Conservation (phyloP, 2,329 filamentous ascomycete species). For the Colletotrichum sp. region DNA sequence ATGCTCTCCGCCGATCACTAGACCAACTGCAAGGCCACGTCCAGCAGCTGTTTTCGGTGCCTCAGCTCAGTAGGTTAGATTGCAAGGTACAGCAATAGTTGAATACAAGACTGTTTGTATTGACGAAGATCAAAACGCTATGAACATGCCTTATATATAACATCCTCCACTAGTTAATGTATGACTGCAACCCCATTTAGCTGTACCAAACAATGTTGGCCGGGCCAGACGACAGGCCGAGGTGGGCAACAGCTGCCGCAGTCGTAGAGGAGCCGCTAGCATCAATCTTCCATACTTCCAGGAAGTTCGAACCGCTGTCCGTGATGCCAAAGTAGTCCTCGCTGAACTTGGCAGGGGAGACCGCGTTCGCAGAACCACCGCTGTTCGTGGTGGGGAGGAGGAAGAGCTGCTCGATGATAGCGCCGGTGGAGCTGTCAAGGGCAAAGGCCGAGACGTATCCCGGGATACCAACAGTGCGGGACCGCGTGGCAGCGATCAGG, state of each 20-base stretch:
- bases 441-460: slow-evolving; percentile 39
- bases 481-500: slow-evolving; percentile 3
- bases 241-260: not conserved
- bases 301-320: slow-evolving; percentile 36
- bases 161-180: not conserved
- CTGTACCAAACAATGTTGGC: slow-evolving; percentile 15
- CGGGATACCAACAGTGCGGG: slow-evolving; percentile 18
- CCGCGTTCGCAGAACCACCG: slow-evolving; percentile 38
- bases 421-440: slow-evolving; percentile 27
- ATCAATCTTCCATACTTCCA: slow-evolving; percentile 38
- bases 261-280: slow-evolving; percentile 11
- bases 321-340: slow-evolving; percentile 36
- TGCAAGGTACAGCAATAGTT: not conserved
- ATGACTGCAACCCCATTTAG: not conserved
- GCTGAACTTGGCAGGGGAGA: slow-evolving; percentile 34
- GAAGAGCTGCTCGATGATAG: slow-evolving; percentile 33
- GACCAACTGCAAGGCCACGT: not conserved
- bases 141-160: not conserved
- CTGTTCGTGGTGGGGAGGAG: slow-evolving; percentile 33
- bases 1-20: not conserved
- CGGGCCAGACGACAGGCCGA: not conserved
- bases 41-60: not conserved
- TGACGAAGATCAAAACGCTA: not conserved
- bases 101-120: not conserved
- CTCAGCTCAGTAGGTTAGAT: not conserved